phyloP scores from a whole-genome alignment of 148 eudicot species.

The Silene conica region DNA sequence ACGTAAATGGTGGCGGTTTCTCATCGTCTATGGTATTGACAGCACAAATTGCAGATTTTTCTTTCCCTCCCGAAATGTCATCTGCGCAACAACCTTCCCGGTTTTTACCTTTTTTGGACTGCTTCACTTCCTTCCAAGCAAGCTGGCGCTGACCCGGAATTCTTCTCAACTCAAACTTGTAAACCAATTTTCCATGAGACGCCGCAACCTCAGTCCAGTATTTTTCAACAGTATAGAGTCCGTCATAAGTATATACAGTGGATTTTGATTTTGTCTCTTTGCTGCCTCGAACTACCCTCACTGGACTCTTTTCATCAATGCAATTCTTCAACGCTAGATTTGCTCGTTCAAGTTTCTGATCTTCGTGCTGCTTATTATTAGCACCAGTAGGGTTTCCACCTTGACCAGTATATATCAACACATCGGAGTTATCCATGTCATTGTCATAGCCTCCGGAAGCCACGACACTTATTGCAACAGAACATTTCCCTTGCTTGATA shows the following conservation, averaged over 20 bases:
- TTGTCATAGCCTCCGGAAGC: constrained; percentile 74
- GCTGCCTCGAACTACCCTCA: constrained; percentile 79
- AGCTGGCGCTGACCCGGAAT: constrained; percentile 67
- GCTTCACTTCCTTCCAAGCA: constrained; percentile 63
- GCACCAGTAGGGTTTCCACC: constrained; percentile 53
- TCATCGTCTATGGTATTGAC: constrained; percentile 62
- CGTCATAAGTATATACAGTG: constrained; percentile 70
- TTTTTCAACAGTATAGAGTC: constrained; percentile 55
- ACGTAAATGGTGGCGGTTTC: constrained; percentile 61
- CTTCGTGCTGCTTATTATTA: constrained; percentile 58
- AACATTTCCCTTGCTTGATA: constrained; percentile 30
- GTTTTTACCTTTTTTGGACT: constrained; percentile 38
- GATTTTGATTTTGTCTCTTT: constrained; percentile 53
- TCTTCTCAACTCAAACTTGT: constrained; percentile 66
- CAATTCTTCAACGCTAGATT: constrained; percentile 74
- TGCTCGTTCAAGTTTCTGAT: constrained; percentile 85
- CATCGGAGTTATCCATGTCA: constrained; percentile 57
- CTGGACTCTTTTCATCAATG: constrained; percentile 40
- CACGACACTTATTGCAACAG: constrained; percentile 68
- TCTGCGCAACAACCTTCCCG: constrained; percentile 46
- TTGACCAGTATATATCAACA: constrained; percentile 65
- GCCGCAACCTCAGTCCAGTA: constrained; percentile 54
- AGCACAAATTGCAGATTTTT: constrained; percentile 49
- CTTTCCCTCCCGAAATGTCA: constrained; percentile 62
- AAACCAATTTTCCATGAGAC: constrained; percentile 55